These are phyloP conservation scores for Myochromella boudieri DNA, from an alignment of 768 basidiomycete species.

Conservation along the genomic window DNA sequence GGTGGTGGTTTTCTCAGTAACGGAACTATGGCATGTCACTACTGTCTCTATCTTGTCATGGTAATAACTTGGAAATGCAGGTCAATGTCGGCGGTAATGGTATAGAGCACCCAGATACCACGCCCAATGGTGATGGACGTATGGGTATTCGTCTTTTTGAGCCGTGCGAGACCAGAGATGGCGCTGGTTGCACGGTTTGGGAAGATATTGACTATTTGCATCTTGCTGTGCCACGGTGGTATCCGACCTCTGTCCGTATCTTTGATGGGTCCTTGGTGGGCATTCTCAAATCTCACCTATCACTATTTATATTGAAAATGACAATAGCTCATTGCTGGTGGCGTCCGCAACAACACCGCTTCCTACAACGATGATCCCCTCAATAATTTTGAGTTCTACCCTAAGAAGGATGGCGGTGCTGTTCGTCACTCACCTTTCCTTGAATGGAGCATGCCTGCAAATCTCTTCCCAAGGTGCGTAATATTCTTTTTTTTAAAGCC, in stretches of 20 bases:
- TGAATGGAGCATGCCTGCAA: constrained; percentile 18
- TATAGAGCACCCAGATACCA: constrained; percentile 23
- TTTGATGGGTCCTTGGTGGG: constrained; percentile 31
- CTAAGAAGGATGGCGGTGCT: constrained; percentile 35
- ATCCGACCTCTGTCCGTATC: constrained; percentile 35
- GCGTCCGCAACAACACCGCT: background rate
- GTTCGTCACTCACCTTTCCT: constrained; percentile 3
- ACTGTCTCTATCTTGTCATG: background rate
- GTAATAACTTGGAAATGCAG: background rate
- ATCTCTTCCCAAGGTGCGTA: constrained; percentile 21
- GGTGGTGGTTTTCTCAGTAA: constrained; percentile 39
- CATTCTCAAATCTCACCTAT: too few relatives aligned
- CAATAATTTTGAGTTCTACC: constrained; percentile 33
- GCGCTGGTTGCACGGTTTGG: constrained; percentile 31
- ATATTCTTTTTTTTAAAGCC: background rate
- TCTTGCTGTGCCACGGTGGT: constrained; percentile 39
- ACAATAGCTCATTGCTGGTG: constrained; percentile 16
- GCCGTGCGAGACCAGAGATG: constrained; percentile 30
- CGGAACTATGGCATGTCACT: constrained; percentile 23
- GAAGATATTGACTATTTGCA: constrained; percentile 36
- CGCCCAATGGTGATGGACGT: constrained; percentile 26
- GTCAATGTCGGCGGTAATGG: constrained; percentile 18
- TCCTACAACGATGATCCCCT: background rate
- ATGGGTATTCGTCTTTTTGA: constrained; percentile 38
- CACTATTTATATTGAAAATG: background rate